Evolutionary conservation across 2,329 filamentous ascomycete species (phyloP).

Genomic region (Paramyrothecium roridum): DNA sequence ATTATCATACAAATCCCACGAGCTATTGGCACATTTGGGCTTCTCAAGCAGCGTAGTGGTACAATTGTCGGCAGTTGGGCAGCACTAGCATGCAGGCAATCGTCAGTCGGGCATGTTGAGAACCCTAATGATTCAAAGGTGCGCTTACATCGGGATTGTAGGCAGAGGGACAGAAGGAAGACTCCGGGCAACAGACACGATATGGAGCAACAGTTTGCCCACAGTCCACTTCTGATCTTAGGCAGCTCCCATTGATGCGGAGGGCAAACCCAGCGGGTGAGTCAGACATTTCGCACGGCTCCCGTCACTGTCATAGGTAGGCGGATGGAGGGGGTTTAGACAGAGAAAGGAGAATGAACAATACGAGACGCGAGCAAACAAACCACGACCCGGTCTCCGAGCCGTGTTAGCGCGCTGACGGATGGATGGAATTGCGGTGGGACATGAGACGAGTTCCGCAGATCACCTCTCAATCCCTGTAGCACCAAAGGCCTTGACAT

Average conservation of each 20-base stretch:
- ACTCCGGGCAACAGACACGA: neutral
- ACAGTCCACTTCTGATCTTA: neutral
- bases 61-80: neutral
- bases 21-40: neutral
- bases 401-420: too few species aligned
- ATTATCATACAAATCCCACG: slow-evolving; percentile 1
- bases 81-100: neutral
- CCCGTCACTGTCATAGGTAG: too few species aligned
- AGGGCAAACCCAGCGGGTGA: neutral
- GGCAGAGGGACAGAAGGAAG: neutral
- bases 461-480: too few species aligned
- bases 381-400: too few species aligned
- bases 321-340: too few species aligned
- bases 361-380: too few species aligned
- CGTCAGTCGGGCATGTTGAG: neutral
- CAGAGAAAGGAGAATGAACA: too few species aligned
- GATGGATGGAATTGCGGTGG: too few species aligned
- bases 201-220: neutral
- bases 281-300: neutral
- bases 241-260: neutral
- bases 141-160: neutral
- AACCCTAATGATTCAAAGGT: too few species aligned
- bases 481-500: too few species aligned
- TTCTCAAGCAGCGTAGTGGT: neutral
- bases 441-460: too few species aligned